Evolutionary conservation across 177 flowering plant genomes (phyloP), one percentile per base, ranked within the genome.

Genomic region (Tripterygium wilfordii): DNA sequence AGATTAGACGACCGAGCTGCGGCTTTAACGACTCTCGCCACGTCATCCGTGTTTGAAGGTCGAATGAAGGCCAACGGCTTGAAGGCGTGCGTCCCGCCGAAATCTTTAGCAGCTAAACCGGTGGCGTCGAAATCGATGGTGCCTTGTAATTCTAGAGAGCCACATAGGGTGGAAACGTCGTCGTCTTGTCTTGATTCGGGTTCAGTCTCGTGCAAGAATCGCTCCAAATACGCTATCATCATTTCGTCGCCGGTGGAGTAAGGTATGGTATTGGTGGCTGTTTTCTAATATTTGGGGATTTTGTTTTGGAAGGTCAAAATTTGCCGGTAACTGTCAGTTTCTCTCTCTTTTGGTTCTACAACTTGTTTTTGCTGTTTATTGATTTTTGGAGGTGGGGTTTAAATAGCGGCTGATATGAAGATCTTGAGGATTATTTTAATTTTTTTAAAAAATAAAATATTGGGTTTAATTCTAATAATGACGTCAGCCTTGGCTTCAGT

Each of bases 201-300:
- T 20, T 77, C 80, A 49, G 40, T 63, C 20, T 67, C 83, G 48
- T 41, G 69, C 7, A 71, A 63, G 54, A 69, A 73, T 10, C 65
- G 59, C 57, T 77, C 92, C n/a, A 69, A 33, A 65, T 49, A 75
- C 0, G 85, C 88, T 28, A 81, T 77, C 88, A 82, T 82, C 43
- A n/a, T n/a, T 51, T 50, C 29, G 33, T 25, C 45, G 49, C 35
- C 9, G 20, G 16, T n/a, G n/a, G n/a, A n/a, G n/a, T n/a, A n/a
- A n/a, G n/a, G n/a, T n/a, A n/a, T n/a, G n/a, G n/a, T n/a, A n/a
- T n/a, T n/a, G n/a, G n/a, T n/a, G n/a, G n/a, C n/a, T n/a, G n/a
- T n/a, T n/a, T n/a, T n/a, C n/a, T n/a, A n/a, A n/a, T n/a, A 38
- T 18, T 3, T 38, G 39, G 17, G 39, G 17, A 9, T 24, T 41